Evolutionary conservation across 2,329 filamentous ascomycete species (phyloP).

Genomic region (Cladosporium austrohemisphaericum): DNA sequence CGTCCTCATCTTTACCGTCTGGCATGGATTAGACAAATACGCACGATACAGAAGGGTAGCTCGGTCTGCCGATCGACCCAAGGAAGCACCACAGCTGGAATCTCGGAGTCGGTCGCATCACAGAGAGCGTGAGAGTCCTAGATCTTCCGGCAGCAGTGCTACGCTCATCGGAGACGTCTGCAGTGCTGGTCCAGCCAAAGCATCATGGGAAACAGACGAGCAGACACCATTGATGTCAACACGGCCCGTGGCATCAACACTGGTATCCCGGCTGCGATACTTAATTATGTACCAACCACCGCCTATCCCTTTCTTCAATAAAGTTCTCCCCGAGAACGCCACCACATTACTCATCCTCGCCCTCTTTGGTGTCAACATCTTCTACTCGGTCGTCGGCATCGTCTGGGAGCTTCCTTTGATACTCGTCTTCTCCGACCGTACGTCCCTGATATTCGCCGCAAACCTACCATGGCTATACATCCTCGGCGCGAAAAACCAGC

Average conservation of each 20-base stretch:
- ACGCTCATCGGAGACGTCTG: background rate
- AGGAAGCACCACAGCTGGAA: background rate
- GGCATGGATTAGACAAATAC: slow-evolving; percentile 36
- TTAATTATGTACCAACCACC: slow-evolving; percentile 55
- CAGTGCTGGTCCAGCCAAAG: background rate
- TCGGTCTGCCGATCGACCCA: background rate
- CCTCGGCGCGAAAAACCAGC: slow-evolving; percentile 64
- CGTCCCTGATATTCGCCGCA: slow-evolving; percentile 51
- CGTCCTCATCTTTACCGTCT: slow-evolving; percentile 35
- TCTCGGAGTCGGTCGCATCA: background rate
- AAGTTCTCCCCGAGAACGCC: slow-evolving; percentile 55
- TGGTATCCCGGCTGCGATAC: slow-evolving; percentile 15
- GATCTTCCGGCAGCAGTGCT: slow-evolving; percentile 10
- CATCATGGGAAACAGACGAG: background rate
- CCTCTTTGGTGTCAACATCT: slow-evolving; percentile 54
- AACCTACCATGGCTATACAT: slow-evolving; percentile 58
- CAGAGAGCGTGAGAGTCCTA: slow-evolving; percentile 1
- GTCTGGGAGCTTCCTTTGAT: slow-evolving; percentile 48
- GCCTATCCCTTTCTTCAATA: slow-evolving; percentile 56
- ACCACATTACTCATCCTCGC: slow-evolving; percentile 50
- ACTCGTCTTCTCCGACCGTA: slow-evolving; percentile 57
- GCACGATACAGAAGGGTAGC: slow-evolving; percentile 15
- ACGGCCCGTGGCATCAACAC: background rate
- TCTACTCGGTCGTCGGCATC: slow-evolving; percentile 55
- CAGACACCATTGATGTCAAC: background rate